Percentiles rank a stretch among this genome's conserved stretches.
phyloP scores from a whole-genome alignment of 768 basidiomycete species.

The Mycena albidolilacea region DNA sequence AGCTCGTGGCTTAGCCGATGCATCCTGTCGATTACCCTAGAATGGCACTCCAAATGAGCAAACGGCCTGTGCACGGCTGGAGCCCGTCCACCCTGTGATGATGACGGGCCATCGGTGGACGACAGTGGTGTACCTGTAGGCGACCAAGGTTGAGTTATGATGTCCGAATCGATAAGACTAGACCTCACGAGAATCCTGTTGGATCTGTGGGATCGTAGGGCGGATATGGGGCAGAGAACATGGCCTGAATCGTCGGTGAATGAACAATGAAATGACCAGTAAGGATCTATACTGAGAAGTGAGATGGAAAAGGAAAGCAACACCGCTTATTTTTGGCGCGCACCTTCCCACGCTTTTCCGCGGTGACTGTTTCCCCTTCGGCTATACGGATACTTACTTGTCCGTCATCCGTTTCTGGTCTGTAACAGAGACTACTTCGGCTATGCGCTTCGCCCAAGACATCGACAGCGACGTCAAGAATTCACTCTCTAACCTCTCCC shows the following conservation, averaged over 20 bases:
- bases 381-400: too few relatives aligned
- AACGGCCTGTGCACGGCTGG: background rate
- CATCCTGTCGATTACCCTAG: slow-evolving; percentile 78
- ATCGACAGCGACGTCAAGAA: slow-evolving; percentile 44
- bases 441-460: slow-evolving; percentile 41
- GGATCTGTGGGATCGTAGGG: slow-evolving; percentile 83
- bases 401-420: too few relatives aligned
- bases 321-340: too few relatives aligned
- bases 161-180: background rate
- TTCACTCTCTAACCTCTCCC: slow-evolving; percentile 39
- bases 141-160: background rate
- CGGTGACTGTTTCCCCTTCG: too few relatives aligned
- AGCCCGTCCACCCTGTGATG: slow-evolving; percentile 65
- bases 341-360: too few relatives aligned
- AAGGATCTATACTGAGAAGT: too few relatives aligned
- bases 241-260: background rate
- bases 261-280: too few relatives aligned
- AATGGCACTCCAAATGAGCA: background rate
- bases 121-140: slow-evolving; percentile 81
- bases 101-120: slow-evolving; percentile 88
- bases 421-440: too few relatives aligned
- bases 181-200: slow-evolving; percentile 78
- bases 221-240: slow-evolving; percentile 49
- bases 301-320: background rate
- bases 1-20: slow-evolving; percentile 78